Base-by-base conservation (phyloP, 345 rosid species). In the Clausena lansium region DNA sequence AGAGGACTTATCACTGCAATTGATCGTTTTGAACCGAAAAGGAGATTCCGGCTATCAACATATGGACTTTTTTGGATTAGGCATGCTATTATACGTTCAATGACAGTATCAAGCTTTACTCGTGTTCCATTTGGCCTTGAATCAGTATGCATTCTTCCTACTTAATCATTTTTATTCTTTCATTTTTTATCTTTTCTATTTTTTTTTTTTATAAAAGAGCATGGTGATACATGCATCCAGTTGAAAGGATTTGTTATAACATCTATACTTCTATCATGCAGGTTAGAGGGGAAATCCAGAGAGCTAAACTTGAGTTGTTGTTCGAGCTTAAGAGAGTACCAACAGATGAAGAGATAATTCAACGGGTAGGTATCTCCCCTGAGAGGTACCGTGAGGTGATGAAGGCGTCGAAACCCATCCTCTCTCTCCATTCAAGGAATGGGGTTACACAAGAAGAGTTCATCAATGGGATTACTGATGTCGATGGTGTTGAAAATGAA, bases 21-120 rank as follows among this genome's bases (percentile, higher is more conserved):
- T n/a, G 99, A 96, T 71, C 95, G 99, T 9, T 96, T 96, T 78
- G 97, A 96, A 81, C 94, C 92, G 6, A 86, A 86, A 47, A 92
- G 91, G 86, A 92, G 75, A 79, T 84, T 89, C 57, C 92, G 87
- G 73, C 95, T 96, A 47, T 96, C 99, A 0, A 96, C 99, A 0
- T 96, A 96, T 62, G 79, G 95, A 35, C 88, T 96, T 57, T 93
- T 94, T 82, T 96, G 99, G 99, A 94, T 96, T 27, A 88, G 98
- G 85, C 98, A 92, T 87, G 90, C 98, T 74, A 92, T 96, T 45
- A 86, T 87, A 58, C 90, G 98, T 20, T 96, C 95, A 7, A 90
- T 96, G 97, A 94, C 98, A 11, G 75, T 92, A 47, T 91, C 98
- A 45, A 96, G 92, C 88, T 90, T 94, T 67, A 90, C 88, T 17